phyloP scores from a whole-genome alignment of 768 basidiomycete genomes.

The Daedaleopsis nitida region DNA sequence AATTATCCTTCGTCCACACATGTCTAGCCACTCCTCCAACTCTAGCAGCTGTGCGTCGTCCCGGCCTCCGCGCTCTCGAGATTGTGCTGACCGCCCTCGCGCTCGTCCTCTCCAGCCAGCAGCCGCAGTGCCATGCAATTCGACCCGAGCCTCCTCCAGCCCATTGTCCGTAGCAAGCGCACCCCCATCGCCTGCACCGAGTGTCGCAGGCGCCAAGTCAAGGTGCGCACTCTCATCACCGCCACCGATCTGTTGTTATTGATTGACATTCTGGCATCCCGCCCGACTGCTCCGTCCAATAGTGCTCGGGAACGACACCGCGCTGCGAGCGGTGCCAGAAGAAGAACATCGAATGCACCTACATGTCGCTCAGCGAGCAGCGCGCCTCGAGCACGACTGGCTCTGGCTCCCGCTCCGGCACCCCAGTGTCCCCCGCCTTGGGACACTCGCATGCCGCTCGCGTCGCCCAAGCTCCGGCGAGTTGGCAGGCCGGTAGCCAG shows the following conservation, averaged over 20 bases:
- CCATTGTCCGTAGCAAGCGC: slow-evolving; percentile 38
- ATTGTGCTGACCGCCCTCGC: background rate
- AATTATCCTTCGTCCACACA: background rate
- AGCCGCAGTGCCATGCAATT: background rate
- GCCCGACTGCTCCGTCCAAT: background rate
- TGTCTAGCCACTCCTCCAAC: slow-evolving; percentile 4
- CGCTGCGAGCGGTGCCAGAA: slow-evolving; percentile 45
- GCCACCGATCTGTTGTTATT: slow-evolving; percentile 1
- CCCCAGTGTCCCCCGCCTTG: background rate
- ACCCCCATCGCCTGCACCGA: slow-evolving; percentile 54
- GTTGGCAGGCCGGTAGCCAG: slow-evolving; percentile 4
- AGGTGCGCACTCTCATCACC: slow-evolving; percentile 36
- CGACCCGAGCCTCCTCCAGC: slow-evolving; percentile 23
- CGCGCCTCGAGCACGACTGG: slow-evolving; percentile 10
- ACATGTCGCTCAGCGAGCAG: slow-evolving; percentile 43
- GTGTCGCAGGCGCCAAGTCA: slow-evolving; percentile 59
- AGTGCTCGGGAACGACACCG: slow-evolving; percentile 30
- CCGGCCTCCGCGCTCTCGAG: background rate
- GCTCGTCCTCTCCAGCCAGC: background rate
- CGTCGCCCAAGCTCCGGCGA: background rate
- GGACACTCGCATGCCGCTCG: background rate
- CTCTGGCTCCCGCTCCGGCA: slow-evolving; percentile 13
- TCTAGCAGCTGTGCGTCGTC: slow-evolving; percentile 3
- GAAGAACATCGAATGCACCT: slow-evolving; percentile 40
- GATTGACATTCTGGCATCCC: background rate